Percentiles rank a stretch among this genome's conserved stretches.
phyloP scores from a whole-genome alignment of 2,329 filamentous ascomycete genomes.

The Herpotrichia juniperi region DNA sequence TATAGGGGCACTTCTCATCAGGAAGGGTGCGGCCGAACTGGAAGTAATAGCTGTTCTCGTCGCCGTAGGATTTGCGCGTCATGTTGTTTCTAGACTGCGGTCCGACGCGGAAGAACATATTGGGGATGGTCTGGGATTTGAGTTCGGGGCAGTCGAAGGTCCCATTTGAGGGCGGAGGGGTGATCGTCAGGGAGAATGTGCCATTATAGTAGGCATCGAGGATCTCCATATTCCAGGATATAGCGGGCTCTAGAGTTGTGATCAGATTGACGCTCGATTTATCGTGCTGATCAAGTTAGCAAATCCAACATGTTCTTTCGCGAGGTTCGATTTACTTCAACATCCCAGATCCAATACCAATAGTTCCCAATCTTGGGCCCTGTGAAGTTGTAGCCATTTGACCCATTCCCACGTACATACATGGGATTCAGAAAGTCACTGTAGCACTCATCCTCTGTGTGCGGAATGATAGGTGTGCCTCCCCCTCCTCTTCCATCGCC shows the following conservation, averaged over 20 bases:
- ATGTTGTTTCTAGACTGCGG: conserved; percentile 3
- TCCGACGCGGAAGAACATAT: conserved; percentile 9
- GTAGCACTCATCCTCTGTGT: conserved; percentile 9
- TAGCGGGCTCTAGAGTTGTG: conserved; percentile 1
- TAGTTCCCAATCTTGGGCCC: background rate
- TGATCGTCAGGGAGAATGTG: conserved; percentile 6
- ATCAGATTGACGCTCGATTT: conserved; percentile 8
- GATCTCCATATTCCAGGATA: conserved; percentile 12
- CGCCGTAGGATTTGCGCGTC: conserved; percentile 4
- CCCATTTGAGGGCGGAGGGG: conserved; percentile 8
- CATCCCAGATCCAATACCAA: conserved; percentile 11
- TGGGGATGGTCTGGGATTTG: conserved; percentile 3
- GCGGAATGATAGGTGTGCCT: background rate
- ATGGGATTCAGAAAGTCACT: background rate
- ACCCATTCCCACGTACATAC: conserved; percentile 2
- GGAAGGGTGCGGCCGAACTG: conserved; percentile 9
- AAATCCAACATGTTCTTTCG: background rate
- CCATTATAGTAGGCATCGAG: conserved; percentile 17
- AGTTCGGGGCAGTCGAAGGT: conserved; percentile 32
- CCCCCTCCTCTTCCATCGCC: conserved; percentile 1
- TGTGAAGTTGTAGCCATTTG: background rate
- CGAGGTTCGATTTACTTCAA: background rate
- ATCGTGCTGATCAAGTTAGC: background rate
- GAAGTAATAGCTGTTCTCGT: conserved; percentile 12
- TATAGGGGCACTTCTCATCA: conserved; percentile 8